phyloP scores from a whole-genome alignment of 305 asterid species.

The Fraxinus albicans region DNA sequence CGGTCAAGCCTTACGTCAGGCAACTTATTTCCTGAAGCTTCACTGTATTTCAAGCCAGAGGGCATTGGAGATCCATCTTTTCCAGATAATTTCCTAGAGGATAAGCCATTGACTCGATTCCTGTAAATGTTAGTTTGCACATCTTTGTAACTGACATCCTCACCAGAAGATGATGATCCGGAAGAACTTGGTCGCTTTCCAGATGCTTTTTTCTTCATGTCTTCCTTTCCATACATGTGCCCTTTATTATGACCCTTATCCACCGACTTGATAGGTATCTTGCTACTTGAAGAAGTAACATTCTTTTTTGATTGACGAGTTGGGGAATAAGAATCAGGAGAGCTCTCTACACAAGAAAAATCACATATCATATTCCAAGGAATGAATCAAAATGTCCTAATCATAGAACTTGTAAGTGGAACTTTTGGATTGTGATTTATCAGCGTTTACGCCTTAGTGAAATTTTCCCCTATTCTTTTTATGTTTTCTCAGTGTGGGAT shows the following conservation, averaged over 20 bases:
- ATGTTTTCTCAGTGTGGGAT: constrained; percentile 4
- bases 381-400: not conserved
- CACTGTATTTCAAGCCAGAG: constrained; percentile 31
- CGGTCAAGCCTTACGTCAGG: constrained; percentile 34
- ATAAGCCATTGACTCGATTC: constrained; percentile 29
- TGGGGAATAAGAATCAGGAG: constrained; percentile 35
- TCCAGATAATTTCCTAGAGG: constrained; percentile 21
- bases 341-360: constrained; percentile 37
- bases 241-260: constrained; percentile 39
- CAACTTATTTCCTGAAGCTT: constrained; percentile 32
- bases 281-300: constrained; percentile 32
- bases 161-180: constrained; percentile 48
- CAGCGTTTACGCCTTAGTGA: not conserved
- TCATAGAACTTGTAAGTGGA: not conserved
- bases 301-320: constrained; percentile 33
- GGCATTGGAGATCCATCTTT: constrained; percentile 40
- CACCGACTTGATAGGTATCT: constrained; percentile 34
- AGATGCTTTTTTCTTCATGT: constrained; percentile 28
- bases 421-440: not conserved
- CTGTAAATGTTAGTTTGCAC: constrained; percentile 31
- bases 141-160: constrained; percentile 51
- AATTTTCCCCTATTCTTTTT: not conserved
- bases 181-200: constrained; percentile 36
- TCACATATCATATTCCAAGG: not conserved
- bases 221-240: constrained; percentile 40